These are phyloP conservation scores for Nephromyces sp. DNA, from an alignment of 169 alveolate genomes.

Conservation along the genomic window DNA sequence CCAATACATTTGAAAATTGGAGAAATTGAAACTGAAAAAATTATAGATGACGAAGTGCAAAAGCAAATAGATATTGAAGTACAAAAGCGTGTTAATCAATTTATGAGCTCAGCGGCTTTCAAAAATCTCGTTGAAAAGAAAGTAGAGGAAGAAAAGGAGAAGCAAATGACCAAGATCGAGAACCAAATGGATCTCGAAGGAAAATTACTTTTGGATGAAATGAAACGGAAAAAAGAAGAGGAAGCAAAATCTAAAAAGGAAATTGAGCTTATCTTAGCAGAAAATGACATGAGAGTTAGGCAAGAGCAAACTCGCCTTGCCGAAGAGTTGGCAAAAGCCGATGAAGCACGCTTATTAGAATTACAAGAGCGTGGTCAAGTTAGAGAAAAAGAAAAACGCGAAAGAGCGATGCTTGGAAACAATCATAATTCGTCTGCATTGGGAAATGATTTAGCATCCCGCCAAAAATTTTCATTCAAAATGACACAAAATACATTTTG, in stretches of 20 bases:
- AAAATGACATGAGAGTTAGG: constrained; percentile 12
- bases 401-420: constrained; percentile 3
- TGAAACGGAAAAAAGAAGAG: constrained; percentile 8
- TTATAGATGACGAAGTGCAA: constrained; percentile 13
- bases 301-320: constrained; percentile 19
- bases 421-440: background rate
- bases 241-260: constrained; percentile 14
- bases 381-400: constrained; percentile 14
- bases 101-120: constrained; percentile 10
- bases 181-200: constrained; percentile 7
- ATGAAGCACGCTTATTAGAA: constrained; percentile 11
- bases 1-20: background rate
- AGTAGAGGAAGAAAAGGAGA: constrained; percentile 13
- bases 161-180: background rate
- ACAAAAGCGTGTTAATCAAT: constrained; percentile 13
- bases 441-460: background rate
- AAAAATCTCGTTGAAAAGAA: constrained; percentile 2
- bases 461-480: constrained; percentile 19
- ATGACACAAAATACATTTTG: background rate
- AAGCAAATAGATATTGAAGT: constrained; percentile 18
- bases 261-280: constrained; percentile 9
- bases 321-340: constrained; percentile 23
- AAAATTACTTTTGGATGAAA: constrained; percentile 1
- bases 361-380: constrained; percentile 3
- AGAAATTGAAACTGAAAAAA: background rate